Percentiles rank a stretch among this genome's conserved stretches.
Conservation (phyloP, 768 basidiomycete species). For the Trametes gibbosa region DNA sequence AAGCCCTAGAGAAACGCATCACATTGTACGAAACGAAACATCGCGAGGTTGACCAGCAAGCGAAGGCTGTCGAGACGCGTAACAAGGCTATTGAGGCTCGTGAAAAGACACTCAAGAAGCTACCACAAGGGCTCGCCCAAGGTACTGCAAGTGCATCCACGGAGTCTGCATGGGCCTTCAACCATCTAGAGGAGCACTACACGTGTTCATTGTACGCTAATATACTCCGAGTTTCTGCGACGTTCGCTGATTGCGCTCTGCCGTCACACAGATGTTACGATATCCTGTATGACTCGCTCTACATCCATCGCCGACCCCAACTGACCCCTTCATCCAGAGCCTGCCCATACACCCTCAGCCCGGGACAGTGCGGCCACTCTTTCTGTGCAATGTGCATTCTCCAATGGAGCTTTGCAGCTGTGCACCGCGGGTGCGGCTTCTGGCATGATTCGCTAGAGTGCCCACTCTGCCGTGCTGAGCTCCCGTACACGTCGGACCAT, state of each 20-base stretch:
- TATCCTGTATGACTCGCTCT: conserved; percentile 38
- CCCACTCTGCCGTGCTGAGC: conserved; percentile 58
- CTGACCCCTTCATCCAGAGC: conserved; percentile 32
- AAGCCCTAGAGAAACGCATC: background rate
- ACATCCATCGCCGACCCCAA: background rate
- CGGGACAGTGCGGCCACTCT: conserved; percentile 61
- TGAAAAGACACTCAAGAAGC: background rate
- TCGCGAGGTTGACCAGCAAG: background rate
- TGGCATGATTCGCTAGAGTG: conserved; percentile 71
- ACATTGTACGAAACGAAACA: background rate
- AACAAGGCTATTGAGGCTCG: too few species aligned
- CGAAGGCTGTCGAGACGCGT: background rate
- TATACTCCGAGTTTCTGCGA: background rate
- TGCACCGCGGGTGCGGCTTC: conserved; percentile 58
- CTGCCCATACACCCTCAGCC: conserved; percentile 54
- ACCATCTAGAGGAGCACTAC: conserved; percentile 59
- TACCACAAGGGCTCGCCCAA: background rate
- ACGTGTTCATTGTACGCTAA: conserved; percentile 58
- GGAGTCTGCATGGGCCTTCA: conserved; percentile 34
- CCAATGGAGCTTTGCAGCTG: conserved; percentile 66
- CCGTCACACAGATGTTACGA: conserved; percentile 55
- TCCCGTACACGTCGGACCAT: conserved; percentile 49
- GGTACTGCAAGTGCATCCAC: background rate
- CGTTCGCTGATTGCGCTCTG: background rate
- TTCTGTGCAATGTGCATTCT: conserved; percentile 67